These are phyloP conservation scores for Cordyceps javanica DNA, from an alignment of 2,329 filamentous ascomycete genomes.

Conservation along the genomic window DNA sequence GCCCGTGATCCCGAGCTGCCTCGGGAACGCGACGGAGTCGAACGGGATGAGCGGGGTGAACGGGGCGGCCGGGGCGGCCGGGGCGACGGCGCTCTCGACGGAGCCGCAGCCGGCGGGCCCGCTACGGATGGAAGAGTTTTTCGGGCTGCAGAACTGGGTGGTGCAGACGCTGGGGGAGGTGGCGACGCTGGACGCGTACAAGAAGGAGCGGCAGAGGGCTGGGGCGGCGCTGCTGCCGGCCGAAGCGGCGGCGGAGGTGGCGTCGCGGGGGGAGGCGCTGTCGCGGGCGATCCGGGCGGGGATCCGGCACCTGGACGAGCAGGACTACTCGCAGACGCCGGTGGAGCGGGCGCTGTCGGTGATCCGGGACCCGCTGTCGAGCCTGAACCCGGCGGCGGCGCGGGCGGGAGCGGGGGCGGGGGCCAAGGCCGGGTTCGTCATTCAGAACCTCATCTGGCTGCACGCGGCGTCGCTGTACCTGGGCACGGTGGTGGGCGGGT, in stretches of 20 bases:
- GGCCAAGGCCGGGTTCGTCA: slow-evolving; percentile 19
- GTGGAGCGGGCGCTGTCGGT: slow-evolving; percentile 1
- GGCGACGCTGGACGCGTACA: slow-evolving; percentile 48
- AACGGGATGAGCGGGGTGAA: too few species aligned
- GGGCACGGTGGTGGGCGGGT: slow-evolving; percentile 42
- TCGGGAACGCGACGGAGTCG: too few species aligned
- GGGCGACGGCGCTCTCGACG: slow-evolving; percentile 14
- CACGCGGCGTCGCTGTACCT: slow-evolving; percentile 43
- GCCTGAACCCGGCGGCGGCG: slow-evolving; percentile 18
- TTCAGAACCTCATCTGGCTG: slow-evolving; percentile 39
- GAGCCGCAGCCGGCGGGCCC: slow-evolving; percentile 21
- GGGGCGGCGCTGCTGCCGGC: slow-evolving; percentile 39
- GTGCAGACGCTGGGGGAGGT: slow-evolving; percentile 49
- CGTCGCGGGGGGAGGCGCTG: slow-evolving; percentile 37
- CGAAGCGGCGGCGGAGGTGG: slow-evolving; percentile 39
- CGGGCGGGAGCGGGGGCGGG: slow-evolving; percentile 14
- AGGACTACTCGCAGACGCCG: slow-evolving; percentile 7
- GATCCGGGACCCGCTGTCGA: slow-evolving; percentile 19
- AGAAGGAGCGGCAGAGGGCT: slow-evolving; percentile 37
- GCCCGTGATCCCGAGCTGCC: slow-evolving; percentile 30
- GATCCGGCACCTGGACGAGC: slow-evolving; percentile 24
- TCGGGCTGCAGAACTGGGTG: slow-evolving; percentile 53
- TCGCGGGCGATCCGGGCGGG: slow-evolving; percentile 30
- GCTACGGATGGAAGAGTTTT: slow-evolving; percentile 42
- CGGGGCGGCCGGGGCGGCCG: background rate